Evolutionary conservation across 768 basidiomycete genomes (phyloP).

Genomic region (Rhodocollybia butyracea): DNA sequence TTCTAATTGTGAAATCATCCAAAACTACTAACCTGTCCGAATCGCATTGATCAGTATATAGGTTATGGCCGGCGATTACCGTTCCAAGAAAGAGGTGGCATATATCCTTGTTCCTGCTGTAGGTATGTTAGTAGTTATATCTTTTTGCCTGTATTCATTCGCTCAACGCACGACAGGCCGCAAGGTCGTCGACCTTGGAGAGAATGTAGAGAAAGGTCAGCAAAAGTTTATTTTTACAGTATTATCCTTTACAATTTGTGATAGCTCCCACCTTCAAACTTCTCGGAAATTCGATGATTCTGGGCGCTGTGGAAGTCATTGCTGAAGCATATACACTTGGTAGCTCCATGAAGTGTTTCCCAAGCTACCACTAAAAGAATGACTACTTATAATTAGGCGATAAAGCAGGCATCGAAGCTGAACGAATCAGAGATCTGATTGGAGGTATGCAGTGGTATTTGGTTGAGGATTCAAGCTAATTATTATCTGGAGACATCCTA

Average conservation of each 20-base stretch:
- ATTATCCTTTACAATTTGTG: background rate
- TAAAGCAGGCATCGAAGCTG: slow-evolving; percentile 74
- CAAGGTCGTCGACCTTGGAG: slow-evolving; percentile 79
- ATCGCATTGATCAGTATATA: background rate
- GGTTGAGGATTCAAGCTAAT: background rate
- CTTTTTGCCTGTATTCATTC: background rate
- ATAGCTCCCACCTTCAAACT: slow-evolving; percentile 71
- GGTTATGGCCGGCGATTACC: slow-evolving; percentile 75
- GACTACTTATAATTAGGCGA: slow-evolving; percentile 28
- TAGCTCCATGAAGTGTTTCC: background rate
- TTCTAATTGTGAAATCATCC: slow-evolving; percentile 44
- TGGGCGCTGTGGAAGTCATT: slow-evolving; percentile 75
- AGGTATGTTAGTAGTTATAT: slow-evolving; percentile 22
- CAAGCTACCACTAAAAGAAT: background rate
- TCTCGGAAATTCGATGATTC: slow-evolving; percentile 75
- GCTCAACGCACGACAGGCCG: slow-evolving; percentile 24
- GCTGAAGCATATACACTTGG: slow-evolving; percentile 83
- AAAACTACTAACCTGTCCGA: background rate
- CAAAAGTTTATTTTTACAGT: background rate
- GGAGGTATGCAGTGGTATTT: slow-evolving; percentile 39
- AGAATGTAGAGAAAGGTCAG: slow-evolving; percentile 78
- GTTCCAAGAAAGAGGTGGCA: slow-evolving; percentile 77
- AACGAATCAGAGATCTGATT: slow-evolving; percentile 52
- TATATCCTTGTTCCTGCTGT: slow-evolving; percentile 78
- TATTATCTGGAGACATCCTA: slow-evolving; percentile 49